Base-by-base conservation (phyloP, 129 eudicot species). In the Logfia minima region DNA sequence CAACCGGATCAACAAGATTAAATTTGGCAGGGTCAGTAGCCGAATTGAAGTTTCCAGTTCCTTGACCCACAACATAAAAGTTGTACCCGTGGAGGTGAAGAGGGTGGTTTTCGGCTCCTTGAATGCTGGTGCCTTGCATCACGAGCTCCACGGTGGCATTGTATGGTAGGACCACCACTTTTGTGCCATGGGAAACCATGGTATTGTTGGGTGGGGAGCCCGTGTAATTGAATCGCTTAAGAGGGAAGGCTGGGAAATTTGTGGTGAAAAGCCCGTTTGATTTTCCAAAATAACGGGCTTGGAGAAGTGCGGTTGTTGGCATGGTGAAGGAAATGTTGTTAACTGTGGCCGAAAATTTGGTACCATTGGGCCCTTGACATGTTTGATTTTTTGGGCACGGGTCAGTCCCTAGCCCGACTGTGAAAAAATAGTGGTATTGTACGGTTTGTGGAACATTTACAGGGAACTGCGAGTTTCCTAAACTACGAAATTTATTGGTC, bases 291-390 rank as follows among this genome's bases (percentile, higher is more conserved):
- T 72, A 89, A 45, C 78, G 87, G 4, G 93, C 86, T 78, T 86
- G 90, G 39, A 89, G 93, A 16, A 89, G 90, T 18, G 90, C 88
- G 1, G 80, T 89, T 41, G 85, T 86, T 35, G 90, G 93, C 26
- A 62, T 56, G 2, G 76, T 74, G 32, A 81, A 81, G 4, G 84
- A 81, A 70, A 81, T 32, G 35, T 81, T 77, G 79, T 79, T 89
- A 18, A 89, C 31, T 0, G 90, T 79, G 3, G 93, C 93, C 2
- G 93, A 76, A 48, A 86, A 84, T 70, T 84, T 86, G 41, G 88
- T 89, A 5, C 83, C 87, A 75, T 89, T 89, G 0, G 93, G 90
- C 3, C 90, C 93, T 78, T 86, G 90, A 11, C 93, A 89, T 13
- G 88, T 86, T 71, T 81, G 85, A 64, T 83, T 84, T 23, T 81